phyloP scores from a whole-genome alignment of 2,329 filamentous ascomycete species.

The Emmonsiellopsis sp. region DNA sequence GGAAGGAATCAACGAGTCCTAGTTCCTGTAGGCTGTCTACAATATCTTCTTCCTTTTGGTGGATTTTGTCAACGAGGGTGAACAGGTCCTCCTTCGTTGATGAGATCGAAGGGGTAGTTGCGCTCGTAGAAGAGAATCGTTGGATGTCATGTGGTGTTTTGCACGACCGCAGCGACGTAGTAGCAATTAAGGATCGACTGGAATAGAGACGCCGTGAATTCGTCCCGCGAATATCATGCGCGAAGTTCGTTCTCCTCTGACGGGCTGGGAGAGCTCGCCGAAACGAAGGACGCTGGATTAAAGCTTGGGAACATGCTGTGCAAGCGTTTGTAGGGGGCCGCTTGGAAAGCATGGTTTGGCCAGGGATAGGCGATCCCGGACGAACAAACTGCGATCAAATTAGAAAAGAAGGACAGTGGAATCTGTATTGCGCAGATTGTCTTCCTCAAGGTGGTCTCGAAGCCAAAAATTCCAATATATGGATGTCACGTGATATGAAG shows the following conservation, averaged over 20 bases:
- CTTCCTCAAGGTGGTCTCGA: too few relatives aligned
- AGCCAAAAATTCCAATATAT: not conserved
- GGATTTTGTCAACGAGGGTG: constrained; percentile 29
- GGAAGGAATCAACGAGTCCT: constrained; percentile 21
- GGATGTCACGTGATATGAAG: not conserved
- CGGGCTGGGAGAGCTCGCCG: constrained; percentile 14
- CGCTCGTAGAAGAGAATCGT: constrained; percentile 3
- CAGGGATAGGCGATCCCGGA: not conserved
- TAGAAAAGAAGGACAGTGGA: constrained; percentile 1
- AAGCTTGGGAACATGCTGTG: constrained; percentile 19
- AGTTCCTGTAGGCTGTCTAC: constrained; percentile 27
- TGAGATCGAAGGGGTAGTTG: constrained; percentile 7
- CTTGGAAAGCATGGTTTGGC: constrained; percentile 25
- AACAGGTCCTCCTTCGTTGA: constrained; percentile 25
- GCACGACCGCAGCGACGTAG: not conserved
- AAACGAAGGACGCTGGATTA: constrained; percentile 17
- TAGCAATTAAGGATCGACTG: not conserved
- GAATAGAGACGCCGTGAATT: not conserved
- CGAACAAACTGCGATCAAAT: not conserved
- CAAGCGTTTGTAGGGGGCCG: constrained; percentile 22
- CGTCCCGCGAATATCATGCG: constrained; percentile 9
- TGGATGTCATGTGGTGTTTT: not conserved
- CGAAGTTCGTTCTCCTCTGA: constrained; percentile 16
- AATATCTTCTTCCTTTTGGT: constrained; percentile 26
- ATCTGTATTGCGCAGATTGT: not conserved